phyloP scores from a whole-genome alignment of 371 early-diverging fungal species.

The Actinomucor elegans region DNA sequence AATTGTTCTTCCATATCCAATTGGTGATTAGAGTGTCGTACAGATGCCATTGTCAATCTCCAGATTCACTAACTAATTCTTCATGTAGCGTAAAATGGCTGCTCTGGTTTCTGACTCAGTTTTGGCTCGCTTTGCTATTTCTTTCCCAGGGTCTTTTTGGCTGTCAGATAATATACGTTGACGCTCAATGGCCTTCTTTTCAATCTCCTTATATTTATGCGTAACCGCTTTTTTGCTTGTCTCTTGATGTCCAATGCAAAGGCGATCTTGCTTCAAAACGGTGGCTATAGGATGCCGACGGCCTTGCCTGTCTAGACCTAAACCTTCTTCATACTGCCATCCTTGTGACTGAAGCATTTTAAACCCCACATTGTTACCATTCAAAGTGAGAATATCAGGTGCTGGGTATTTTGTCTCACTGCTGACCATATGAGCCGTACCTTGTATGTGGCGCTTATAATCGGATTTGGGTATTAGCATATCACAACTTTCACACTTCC shows the following conservation, averaged over 20 bases:
- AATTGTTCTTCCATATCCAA: too few species aligned
- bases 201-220: slow-evolving; percentile 22
- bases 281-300: slow-evolving; percentile 53
- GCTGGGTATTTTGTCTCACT: slow-evolving; percentile 1
- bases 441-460: slow-evolving; percentile 26
- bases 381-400: slow-evolving; percentile 24
- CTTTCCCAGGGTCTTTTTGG: slow-evolving; percentile 25
- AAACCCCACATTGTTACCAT: slow-evolving; percentile 41
- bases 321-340: slow-evolving; percentile 55
- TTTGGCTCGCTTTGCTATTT: slow-evolving; percentile 20
- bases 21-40: too few species aligned
- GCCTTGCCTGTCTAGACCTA: slow-evolving; percentile 49
- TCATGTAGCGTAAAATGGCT: slow-evolving; percentile 12
- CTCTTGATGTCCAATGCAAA: slow-evolving; percentile 41
- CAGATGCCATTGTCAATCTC: too few species aligned
- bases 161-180: neutral
- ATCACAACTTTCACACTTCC: slow-evolving; percentile 30
- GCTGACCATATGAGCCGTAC: slow-evolving; percentile 37
- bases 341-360: slow-evolving; percentile 52
- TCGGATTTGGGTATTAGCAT: slow-evolving; percentile 9
- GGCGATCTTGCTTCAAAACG: slow-evolving; percentile 45
- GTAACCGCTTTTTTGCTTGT: slow-evolving; percentile 26
- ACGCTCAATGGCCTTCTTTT: slow-evolving; percentile 15
- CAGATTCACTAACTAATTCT: too few species aligned
- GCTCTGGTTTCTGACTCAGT: slow-evolving; percentile 20